A percentile compares a stretch with the other conserved stretches of the same genome.
These are phyloP conservation scores for Lactarius quietus DNA, from an alignment of 768 basidiomycete genomes.

Conservation along the genomic window DNA sequence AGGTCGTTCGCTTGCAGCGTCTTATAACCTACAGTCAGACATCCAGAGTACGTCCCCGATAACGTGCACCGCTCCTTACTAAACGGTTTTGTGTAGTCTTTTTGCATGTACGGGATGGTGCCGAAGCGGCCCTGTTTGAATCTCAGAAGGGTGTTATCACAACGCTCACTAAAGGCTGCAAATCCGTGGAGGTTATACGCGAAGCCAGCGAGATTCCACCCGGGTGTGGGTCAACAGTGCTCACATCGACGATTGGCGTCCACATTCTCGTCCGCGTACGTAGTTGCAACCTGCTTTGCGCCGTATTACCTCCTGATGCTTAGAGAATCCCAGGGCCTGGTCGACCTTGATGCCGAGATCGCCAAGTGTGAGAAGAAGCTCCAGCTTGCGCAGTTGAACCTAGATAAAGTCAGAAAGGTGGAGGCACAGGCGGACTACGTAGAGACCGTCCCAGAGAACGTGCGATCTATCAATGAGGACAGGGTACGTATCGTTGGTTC, in stretches of 20 bases:
- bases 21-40: constrained; percentile 83
- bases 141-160: constrained; percentile 72
- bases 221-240: constrained; percentile 82
- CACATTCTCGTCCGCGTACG: constrained; percentile 84
- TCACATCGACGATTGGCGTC: constrained; percentile 70
- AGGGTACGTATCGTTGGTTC: constrained; percentile 52
- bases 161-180: constrained; percentile 85
- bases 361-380: constrained; percentile 89
- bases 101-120: constrained; percentile 64
- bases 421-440: constrained; percentile 74
- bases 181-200: constrained; percentile 64
- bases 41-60: constrained; percentile 61
- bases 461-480: constrained; percentile 70
- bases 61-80: not conserved
- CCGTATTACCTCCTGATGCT: not conserved
- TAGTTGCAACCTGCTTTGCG: not conserved
- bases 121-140: constrained; percentile 63
- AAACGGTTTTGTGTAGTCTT: constrained; percentile 51
- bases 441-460: constrained; percentile 73
- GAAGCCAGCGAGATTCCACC: constrained; percentile 67
- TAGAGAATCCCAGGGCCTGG: constrained; percentile 60
- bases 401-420: constrained; percentile 74
- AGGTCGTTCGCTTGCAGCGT: constrained; percentile 81
- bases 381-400: constrained; percentile 59
- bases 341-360: constrained; percentile 86